Evolutionary conservation across 2,329 filamentous ascomycete species (phyloP).

Genomic region (Oidium heveae): DNA sequence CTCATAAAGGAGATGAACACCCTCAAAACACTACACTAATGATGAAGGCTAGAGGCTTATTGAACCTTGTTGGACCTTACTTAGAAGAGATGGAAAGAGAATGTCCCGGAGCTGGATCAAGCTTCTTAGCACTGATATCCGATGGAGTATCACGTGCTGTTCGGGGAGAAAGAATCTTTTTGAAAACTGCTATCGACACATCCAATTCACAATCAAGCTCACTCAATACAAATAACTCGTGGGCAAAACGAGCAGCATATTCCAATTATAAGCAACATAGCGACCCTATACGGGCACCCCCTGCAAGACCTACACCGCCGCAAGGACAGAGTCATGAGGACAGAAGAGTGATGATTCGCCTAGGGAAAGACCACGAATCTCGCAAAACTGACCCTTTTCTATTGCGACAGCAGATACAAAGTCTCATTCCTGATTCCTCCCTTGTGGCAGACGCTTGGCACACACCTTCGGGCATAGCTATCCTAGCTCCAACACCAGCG

Average conservation of each 20-base stretch:
- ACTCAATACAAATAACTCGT: background rate
- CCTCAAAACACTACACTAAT: background rate
- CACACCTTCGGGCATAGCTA: too few relatives aligned
- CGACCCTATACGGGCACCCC: background rate
- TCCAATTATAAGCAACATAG: background rate
- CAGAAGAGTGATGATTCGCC: too few relatives aligned
- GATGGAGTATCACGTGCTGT: background rate
- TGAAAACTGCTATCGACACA: background rate
- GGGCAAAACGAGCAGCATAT: background rate
- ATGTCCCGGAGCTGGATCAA: background rate
- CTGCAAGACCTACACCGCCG: background rate
- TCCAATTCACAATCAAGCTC: background rate
- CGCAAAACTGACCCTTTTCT: too few relatives aligned
- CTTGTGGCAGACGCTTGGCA: too few relatives aligned
- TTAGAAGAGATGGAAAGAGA: background rate
- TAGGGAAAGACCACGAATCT: too few relatives aligned
- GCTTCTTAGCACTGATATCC: background rate
- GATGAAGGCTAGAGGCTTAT: background rate
- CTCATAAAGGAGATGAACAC: background rate
- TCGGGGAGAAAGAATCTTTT: background rate
- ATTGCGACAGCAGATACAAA: too few relatives aligned
- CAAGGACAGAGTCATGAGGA: background rate
- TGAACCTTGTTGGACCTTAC: background rate
- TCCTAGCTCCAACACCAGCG: too few relatives aligned
- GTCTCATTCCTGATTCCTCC: too few relatives aligned